Conservation (phyloP, 116 monocot genomes). For the Trichopus zeylanicus region DNA sequence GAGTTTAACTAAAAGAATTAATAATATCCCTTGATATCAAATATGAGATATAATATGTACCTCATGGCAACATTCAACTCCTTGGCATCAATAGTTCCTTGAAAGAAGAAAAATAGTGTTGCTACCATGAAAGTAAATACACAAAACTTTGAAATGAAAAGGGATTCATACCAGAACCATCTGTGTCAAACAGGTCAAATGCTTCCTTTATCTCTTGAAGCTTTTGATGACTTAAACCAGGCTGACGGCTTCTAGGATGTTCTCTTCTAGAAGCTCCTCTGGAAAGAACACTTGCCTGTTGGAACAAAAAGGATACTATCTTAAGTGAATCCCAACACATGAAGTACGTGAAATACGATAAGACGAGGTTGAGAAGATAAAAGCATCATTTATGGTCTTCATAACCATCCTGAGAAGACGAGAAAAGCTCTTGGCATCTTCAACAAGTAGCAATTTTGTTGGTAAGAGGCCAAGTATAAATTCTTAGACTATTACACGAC, state of each 20-base stretch:
- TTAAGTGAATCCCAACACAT: not conserved
- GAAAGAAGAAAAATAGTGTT: conserved; percentile 10
- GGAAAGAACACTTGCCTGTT: conserved; percentile 17
- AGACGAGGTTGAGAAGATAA: too few species aligned
- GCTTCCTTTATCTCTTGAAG: conserved; percentile 91
- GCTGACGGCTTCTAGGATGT: conserved; percentile 45
- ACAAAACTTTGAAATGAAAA: not conserved
- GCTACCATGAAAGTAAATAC: conserved; percentile 1
- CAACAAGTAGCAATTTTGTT: too few species aligned
- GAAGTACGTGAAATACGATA: not conserved
- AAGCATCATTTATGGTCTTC: too few species aligned
- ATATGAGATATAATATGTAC: conserved; percentile 24
- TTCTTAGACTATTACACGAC: too few species aligned
- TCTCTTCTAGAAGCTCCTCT: conserved; percentile 37
- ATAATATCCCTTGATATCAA: not conserved
- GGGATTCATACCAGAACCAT: conserved; percentile 69
- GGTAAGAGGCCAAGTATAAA: too few species aligned
- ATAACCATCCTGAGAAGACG: too few species aligned
- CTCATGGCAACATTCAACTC: conserved; percentile 97
- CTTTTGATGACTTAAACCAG: conserved; percentile 60
- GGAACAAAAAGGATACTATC: conserved; percentile 7
- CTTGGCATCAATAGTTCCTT: conserved; percentile 93
- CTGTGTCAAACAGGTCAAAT: conserved; percentile 94
- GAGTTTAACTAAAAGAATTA: not conserved
- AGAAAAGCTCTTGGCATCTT: too few species aligned